Conservation (phyloP, 2,329 filamentous ascomycete genomes). For the Trichophyton equinum region DNA sequence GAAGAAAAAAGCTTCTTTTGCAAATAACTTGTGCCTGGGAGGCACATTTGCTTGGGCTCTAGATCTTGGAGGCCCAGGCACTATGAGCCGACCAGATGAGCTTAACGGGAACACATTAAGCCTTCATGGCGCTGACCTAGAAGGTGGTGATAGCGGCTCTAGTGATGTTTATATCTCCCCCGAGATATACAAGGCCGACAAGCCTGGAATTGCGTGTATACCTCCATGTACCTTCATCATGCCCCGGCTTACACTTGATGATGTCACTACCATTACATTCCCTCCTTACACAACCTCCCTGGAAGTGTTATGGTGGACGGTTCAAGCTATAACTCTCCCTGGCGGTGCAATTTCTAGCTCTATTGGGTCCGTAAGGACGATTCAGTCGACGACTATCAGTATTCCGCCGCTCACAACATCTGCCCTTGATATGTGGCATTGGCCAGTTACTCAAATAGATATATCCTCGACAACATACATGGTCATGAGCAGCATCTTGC, state of each 20-base stretch:
- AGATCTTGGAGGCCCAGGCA: constrained; percentile 8
- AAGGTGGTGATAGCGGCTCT: constrained; percentile 9
- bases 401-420: constrained; percentile 7
- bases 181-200: constrained; percentile 10
- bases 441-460: background rate
- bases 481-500: constrained; percentile 4
- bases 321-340: constrained; percentile 10
- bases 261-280: constrained; percentile 13
- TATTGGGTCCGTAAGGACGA: constrained; percentile 1
- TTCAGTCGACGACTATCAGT: constrained; percentile 1
- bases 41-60: constrained; percentile 16
- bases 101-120: background rate
- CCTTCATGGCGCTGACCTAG: constrained; percentile 9
- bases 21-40: constrained; percentile 21
- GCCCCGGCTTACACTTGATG: constrained; percentile 10
- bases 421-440: constrained; percentile 7
- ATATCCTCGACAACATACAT: background rate
- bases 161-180: constrained; percentile 14
- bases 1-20: constrained; percentile 22
- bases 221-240: constrained; percentile 15
- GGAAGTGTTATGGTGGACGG: constrained; percentile 8
- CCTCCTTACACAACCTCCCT: constrained; percentile 13
- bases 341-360: constrained; percentile 10
- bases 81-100: constrained; percentile 4
- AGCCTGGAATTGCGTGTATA: constrained; percentile 12